Percentiles rank a stretch among this genome's conserved stretches.
phyloP scores from a whole-genome alignment of 1,284 basidiomycete species.

The Lignosus rhinocerotis region DNA sequence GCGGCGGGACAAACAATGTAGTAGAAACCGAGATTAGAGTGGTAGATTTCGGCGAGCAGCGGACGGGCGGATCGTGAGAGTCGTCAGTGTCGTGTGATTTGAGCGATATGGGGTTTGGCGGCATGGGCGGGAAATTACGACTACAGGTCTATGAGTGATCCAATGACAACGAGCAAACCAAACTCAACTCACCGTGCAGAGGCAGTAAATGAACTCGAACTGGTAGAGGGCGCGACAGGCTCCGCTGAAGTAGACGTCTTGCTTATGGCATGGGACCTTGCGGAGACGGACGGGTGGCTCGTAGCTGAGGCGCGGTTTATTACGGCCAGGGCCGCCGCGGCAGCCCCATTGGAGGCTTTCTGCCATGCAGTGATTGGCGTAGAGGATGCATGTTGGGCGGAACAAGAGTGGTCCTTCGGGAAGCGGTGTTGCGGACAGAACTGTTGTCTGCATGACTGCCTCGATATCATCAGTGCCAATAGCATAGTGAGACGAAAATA shows the following conservation, averaged over 20 bases:
- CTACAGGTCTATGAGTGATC: constrained; percentile 67
- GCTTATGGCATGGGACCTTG: constrained; percentile 8
- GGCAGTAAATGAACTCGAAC: constrained; percentile 58
- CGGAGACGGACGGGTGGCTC: constrained; percentile 5
- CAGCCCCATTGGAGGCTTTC: constrained; percentile 30
- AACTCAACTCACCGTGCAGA: constrained; percentile 64
- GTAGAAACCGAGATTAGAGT: constrained; percentile 30
- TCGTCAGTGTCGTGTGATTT: not conserved
- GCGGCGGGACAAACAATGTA: constrained; percentile 59
- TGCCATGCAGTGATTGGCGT: constrained; percentile 18
- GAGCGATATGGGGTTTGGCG: constrained; percentile 35
- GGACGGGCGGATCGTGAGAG: constrained; percentile 23
- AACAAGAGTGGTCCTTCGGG: constrained; percentile 64
- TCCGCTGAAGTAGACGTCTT: constrained; percentile 17
- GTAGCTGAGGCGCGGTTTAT: constrained; percentile 39
- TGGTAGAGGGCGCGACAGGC: constrained; percentile 22
- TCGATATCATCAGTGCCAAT: not conserved
- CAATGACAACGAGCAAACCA: constrained; percentile 41
- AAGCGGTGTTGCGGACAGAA: constrained; percentile 78
- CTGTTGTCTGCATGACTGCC: constrained; percentile 64
- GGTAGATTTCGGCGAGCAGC: constrained; percentile 28
- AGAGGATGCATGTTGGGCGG: constrained; percentile 24
- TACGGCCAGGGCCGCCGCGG: constrained; percentile 43
- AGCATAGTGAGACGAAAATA: not conserved
- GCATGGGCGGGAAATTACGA: constrained; percentile 17